Evolutionary conservation across 1,139 yeast genomes (phyloP), one percentile per base, ranked within the genome.

Genomic region (Candida tetrigidarum): DNA sequence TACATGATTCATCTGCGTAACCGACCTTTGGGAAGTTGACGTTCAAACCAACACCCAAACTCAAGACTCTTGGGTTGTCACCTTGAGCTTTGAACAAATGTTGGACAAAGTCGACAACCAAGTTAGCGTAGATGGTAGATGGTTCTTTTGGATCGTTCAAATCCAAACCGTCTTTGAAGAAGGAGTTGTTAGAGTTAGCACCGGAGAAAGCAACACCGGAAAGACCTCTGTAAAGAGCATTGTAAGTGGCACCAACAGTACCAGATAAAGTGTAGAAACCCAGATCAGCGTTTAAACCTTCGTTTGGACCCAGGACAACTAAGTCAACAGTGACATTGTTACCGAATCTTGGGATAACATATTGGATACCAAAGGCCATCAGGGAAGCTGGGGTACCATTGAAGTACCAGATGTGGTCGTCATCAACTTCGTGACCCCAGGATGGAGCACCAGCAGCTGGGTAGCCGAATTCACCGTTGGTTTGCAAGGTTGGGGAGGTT

Each of bases 171-270:
- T 69, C 75, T 56, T 66, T 63, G 64, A 57, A 73, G 62, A 71
- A 71, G 9, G 78, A 64, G 61, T 72, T 71, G 67, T 72, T 72
- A 25, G 55, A 36, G 58, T 71, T 72, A 39, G 77, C 67, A 41
- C 76, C 78, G 28, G 78, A 71, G 60, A 74, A 67, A 10, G 78
- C 78, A 51, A 73, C 59, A 32, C 72, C 74, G 36, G 79, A 78
- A 43, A 63, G 38, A 32, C 71, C 70, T 55, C 78, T 64, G 63
- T 71, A 71, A 36, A 72, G 69, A 30, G 77, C 61, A 49, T 63
- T 62, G 62, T 73, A 71, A 43, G 76, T 58, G 43, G 78, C 79
- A 54, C 75, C 78, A 53, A 72, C 66, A 37, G 80, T 74, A 50
- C 79, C 80, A 12, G 76, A 69, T 42, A 68, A 50, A 35, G 78